Conservation (phyloP, 129 eudicot genomes). For the Daucus carota region DH1_v3.0 NC_030388.2:22318001-22318500, state of each 20-base stretch:
- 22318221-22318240: constrained; percentile 46
- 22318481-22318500: constrained; percentile 49
- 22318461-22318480: constrained; percentile 43
- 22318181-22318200: constrained; percentile 22
- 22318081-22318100: constrained; percentile 7
- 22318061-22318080: constrained; percentile 1
- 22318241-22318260: constrained; percentile 34
- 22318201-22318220: constrained; percentile 51
- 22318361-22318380: constrained; percentile 59
- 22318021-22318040: neutral
- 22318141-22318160: neutral
- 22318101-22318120: neutral
- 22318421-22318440: constrained; percentile 53
- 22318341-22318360: neutral
- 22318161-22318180: constrained; percentile 15
- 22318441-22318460: constrained; percentile 65
- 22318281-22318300: neutral
- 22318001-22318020: neutral
- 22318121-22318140: constrained; percentile 5
- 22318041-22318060: neutral
- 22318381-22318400: constrained; percentile 46
- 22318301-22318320: neutral
- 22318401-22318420: constrained; percentile 48
- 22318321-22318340: neutral
- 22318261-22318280: constrained; percentile 22